Evolutionary conservation across 116 monocot species (phyloP), one percentile per base, ranked within the genome.

Genomic region (Posidonia oceanica): DNA sequence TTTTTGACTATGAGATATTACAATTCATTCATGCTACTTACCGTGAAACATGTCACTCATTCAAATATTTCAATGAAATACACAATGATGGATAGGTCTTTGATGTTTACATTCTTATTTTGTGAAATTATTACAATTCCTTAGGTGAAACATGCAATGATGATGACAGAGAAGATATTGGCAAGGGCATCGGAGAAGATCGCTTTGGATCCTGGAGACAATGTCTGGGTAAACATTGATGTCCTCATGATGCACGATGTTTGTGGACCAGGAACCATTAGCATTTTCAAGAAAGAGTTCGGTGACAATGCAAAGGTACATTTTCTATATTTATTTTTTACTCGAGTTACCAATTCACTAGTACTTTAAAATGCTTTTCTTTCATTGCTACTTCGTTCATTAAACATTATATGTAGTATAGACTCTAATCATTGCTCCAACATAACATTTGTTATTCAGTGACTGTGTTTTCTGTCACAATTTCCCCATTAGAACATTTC

Each of bases 161-260:
- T 90, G 40, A 90, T 98, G 93, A 98, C 98, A 1, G 98, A 98
- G 78, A 98, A 98, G 75, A 98, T 98, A 53, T 69, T 98, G 51
- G 85, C 98, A 3, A 82, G 82, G 77, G 87, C 93, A 7, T 98
- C 98, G 4, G 90, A 93, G 72, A 73, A 77, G 70, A 68, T 82
- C 17, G 69, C 79, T 8, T 72, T 93, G 69, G 85, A 76, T 40
- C 93, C 98, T 14, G 98, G 90, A 0, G 98, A 93, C 69, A 98
- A 97, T 67, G 68, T 92, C 2, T 97, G 92, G 97, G 92, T 97
- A 39, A 87, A 87, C 64, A 73, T 97, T 40, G 97, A 97, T 76
- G 82, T 87, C 3, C 61, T 97, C 66, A 97, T 97, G 92, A 97
- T 92, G 5, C 97, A 97, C 63, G 97, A 97, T 77, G 80, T 97